Evolutionary conservation across 805 yeast species (phyloP).

Genomic region (Ogataea haglerorum): DNA sequence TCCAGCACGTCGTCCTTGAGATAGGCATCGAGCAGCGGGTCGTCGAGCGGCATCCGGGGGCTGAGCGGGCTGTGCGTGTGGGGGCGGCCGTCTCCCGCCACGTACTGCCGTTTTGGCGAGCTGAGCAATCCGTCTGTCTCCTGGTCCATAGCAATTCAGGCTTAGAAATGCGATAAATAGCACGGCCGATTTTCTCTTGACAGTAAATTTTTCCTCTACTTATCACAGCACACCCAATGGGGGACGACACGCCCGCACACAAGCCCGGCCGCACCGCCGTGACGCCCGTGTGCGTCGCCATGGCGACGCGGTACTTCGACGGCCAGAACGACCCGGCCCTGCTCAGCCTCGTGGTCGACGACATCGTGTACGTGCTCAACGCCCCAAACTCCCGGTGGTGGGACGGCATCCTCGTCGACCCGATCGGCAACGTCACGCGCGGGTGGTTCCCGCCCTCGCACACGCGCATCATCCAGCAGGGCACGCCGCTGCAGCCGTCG

Average conservation of each 20-base stretch:
- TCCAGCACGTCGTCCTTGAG: constrained; percentile 10
- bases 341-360: constrained; percentile 58
- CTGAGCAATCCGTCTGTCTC: background rate
- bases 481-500: constrained; percentile 14
- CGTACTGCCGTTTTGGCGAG: background rate
- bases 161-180: background rate
- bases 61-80: background rate
- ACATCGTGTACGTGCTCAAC: constrained; percentile 63
- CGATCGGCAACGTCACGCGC: constrained; percentile 44
- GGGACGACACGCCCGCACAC: constrained; percentile 1
- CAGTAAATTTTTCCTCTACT: background rate
- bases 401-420: constrained; percentile 62
- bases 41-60: constrained; percentile 1
- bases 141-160: background rate
- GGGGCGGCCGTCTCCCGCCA: background rate
- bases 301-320: constrained; percentile 53
- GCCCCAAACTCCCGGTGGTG: constrained; percentile 76
- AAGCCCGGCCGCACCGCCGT: constrained; percentile 3
- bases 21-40: constrained; percentile 1
- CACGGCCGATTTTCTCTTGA: background rate
- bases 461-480: constrained; percentile 38
- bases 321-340: constrained; percentile 47
- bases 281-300: constrained; percentile 53
- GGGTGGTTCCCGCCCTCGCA: constrained; percentile 86
- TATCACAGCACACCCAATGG: constrained; percentile 1